Evolutionary conservation across 75 land plant species (phyloP).

Genomic region (Larix kaempferi): DNA sequence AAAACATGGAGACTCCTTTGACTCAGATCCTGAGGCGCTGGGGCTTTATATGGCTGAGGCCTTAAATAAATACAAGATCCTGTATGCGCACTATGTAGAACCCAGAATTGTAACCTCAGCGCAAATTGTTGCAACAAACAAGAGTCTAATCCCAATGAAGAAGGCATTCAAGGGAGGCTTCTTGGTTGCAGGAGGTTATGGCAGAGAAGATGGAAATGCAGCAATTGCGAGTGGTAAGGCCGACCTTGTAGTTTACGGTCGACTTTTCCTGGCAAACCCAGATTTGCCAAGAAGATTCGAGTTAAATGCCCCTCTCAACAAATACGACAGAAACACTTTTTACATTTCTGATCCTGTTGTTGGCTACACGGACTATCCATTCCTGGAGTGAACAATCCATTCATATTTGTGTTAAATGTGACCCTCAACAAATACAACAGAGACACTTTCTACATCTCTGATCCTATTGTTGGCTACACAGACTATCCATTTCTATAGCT

Average conservation of each 20-base stretch:
- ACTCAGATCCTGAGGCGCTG: conserved; percentile 38
- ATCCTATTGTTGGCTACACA: too few species aligned
- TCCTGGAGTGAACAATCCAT: background rate
- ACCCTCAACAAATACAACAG: too few species aligned
- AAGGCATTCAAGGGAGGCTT: conserved; percentile 44
- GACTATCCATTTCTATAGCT: too few species aligned
- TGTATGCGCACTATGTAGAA: conserved; percentile 36
- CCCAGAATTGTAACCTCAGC: conserved; percentile 14
- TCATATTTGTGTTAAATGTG: too few species aligned
- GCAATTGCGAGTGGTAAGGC: conserved; percentile 28
- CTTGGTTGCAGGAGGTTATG: conserved; percentile 47
- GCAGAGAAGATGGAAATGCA: conserved; percentile 40
- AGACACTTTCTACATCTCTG: too few species aligned
- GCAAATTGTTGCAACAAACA: conserved; percentile 5
- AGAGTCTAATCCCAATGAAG: conserved; percentile 26
- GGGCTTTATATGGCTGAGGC: conserved; percentile 36
- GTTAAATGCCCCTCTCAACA: conserved; percentile 41
- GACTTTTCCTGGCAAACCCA: conserved; percentile 46
- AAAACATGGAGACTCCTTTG: conserved; percentile 18
- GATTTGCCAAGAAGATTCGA: conserved; percentile 45
- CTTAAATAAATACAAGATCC: conserved; percentile 24
- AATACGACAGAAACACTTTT: conserved; percentile 36
- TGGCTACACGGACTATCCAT: conserved; percentile 55
- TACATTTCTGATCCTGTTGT: conserved; percentile 25
- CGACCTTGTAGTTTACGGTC: conserved; percentile 39